Evolutionary conservation across 148 eudicot genomes (phyloP).

Genomic region (Rhododendron ferrugineum): DNA sequence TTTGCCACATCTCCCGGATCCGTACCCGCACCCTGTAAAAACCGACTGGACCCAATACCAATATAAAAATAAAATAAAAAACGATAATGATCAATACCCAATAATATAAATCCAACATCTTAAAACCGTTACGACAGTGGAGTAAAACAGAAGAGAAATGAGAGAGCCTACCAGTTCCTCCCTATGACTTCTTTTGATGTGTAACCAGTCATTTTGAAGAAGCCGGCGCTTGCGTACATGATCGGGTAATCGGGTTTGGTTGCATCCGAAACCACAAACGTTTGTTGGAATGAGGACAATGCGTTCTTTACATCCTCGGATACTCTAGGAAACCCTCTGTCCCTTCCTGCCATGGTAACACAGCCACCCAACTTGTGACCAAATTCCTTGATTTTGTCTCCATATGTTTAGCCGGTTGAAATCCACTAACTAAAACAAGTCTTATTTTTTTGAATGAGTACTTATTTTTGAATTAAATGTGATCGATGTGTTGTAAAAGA

Average conservation of each 20-base stretch:
- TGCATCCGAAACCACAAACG: conserved; percentile 95
- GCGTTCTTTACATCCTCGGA: conserved; percentile 88
- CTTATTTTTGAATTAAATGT: no score
- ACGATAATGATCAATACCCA: neutral
- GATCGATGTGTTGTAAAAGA: no score
- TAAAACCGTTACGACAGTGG: neutral
- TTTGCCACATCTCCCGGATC: conserved; percentile 82
- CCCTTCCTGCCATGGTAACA: conserved; percentile 22
- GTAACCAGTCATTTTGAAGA: conserved; percentile 95
- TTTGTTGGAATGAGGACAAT: conserved; percentile 84
- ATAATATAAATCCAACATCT: neutral
- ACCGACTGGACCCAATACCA: conserved; percentile 49
- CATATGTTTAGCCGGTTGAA: neutral
- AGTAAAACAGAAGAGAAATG: no score
- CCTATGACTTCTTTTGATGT: conserved; percentile 86
- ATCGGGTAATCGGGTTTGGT: conserved; percentile 78
- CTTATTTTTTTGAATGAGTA: no score
- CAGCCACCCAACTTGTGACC: neutral
- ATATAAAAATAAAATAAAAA: no score
- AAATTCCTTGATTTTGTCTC: neutral
- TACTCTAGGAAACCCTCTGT: conserved; percentile 54
- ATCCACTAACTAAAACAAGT: neutral
- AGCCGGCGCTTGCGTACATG: conserved; percentile 92
- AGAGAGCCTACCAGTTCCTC: conserved; percentile 59
- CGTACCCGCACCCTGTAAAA: conserved; percentile 82